Conservation (phyloP, 2,329 filamentous ascomycete genomes). For the Raffaelea ambrosiae region DNA sequence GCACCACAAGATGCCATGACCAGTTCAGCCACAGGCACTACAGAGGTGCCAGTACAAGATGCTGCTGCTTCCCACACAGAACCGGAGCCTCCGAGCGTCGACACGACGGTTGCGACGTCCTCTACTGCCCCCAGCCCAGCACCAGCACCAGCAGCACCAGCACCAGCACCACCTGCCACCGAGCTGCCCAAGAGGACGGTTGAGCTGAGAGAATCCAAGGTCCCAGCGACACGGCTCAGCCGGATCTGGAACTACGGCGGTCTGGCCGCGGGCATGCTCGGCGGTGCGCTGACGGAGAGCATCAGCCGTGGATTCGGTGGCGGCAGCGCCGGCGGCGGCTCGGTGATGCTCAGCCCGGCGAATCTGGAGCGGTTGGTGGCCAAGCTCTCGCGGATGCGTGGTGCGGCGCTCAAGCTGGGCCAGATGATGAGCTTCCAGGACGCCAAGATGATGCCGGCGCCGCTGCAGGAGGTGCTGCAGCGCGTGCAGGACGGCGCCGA, state of each 20-base stretch:
- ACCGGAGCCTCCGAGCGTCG: neutral
- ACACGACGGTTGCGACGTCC: too few species aligned
- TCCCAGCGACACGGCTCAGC: conserved; percentile 79
- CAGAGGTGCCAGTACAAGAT: too few species aligned
- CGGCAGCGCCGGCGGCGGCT: conserved; percentile 50
- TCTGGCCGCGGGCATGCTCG: conserved; percentile 88
- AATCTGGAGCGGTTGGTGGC: conserved; percentile 92
- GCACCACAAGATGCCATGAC: neutral
- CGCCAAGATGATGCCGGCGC: conserved; percentile 81
- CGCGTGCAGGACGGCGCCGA: conserved; percentile 94
- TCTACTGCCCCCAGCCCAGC: neutral
- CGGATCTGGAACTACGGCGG: conserved; percentile 93
- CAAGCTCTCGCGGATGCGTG: conserved; percentile 91
- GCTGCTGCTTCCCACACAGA: too few species aligned
- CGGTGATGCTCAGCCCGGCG: conserved; percentile 74
- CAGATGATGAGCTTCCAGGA: conserved; percentile 99
- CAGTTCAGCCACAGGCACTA: neutral
- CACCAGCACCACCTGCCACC: neutral
- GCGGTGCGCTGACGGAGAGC: conserved; percentile 80
- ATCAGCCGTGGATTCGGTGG: conserved; percentile 72
- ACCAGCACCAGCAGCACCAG: neutral
- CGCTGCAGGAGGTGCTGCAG: conserved; percentile 83
- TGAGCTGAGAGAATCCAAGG: conserved; percentile 76
- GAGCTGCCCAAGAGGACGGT: conserved; percentile 23
- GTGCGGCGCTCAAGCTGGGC: conserved; percentile 91